These are phyloP conservation scores for Exsudoporus frostii DNA, from an alignment of 768 basidiomycete genomes.

Conservation along the genomic window DNA sequence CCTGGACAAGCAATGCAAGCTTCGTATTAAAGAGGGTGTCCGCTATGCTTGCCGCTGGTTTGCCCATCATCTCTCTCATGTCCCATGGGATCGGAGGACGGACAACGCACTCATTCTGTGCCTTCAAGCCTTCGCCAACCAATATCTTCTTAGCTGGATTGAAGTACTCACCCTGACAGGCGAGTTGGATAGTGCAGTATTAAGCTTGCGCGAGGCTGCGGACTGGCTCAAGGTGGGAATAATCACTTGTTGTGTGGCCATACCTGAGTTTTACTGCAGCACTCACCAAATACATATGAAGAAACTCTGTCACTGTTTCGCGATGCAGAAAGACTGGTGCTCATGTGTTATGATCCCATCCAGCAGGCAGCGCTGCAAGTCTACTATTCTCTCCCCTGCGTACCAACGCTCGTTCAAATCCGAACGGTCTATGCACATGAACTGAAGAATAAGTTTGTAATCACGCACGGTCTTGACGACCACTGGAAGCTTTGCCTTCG, in stretches of 20 bases:
- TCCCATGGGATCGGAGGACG: slow-evolving; percentile 2
- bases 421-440: slow-evolving; percentile 10
- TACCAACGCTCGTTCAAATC: slow-evolving; percentile 5
- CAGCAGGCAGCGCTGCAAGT: slow-evolving; percentile 16
- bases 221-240: slow-evolving; percentile 15
- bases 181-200: slow-evolving; percentile 12
- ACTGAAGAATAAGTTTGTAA: slow-evolving; percentile 9
- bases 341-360: slow-evolving; percentile 21
- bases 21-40: slow-evolving; percentile 12
- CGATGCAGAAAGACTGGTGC: slow-evolving; percentile 18
- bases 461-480: slow-evolving; percentile 8
- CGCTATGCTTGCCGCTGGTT: slow-evolving; percentile 23
- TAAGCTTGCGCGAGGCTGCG: slow-evolving; percentile 8
- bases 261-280: slow-evolving; percentile 4
- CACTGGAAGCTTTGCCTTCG: slow-evolving; percentile 15
- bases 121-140: slow-evolving; percentile 10
- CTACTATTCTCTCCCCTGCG: slow-evolving; percentile 12
- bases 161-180: slow-evolving; percentile 20
- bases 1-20: slow-evolving; percentile 10
- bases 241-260: background rate
- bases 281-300: slow-evolving; percentile 2
- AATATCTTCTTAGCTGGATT: slow-evolving; percentile 16
- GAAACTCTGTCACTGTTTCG: slow-evolving; percentile 9
- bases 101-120: slow-evolving; percentile 4
- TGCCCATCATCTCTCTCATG: slow-evolving; percentile 12